These are phyloP conservation scores for Kluyveromyces lactis DNA, from an alignment of 805 yeast genomes.

Conservation along the genomic window DNA sequence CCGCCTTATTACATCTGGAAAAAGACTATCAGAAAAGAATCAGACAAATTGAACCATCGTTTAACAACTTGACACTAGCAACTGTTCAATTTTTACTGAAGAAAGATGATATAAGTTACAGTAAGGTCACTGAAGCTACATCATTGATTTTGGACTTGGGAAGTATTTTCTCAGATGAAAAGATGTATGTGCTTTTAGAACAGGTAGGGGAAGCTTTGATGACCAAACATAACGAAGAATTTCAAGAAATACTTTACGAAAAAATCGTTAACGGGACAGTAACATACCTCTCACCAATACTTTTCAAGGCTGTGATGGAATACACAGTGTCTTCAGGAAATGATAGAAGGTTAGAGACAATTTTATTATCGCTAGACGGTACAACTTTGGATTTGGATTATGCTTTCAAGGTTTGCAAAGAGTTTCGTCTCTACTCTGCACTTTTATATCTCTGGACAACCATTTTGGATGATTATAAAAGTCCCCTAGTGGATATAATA, in stretches of 20 bases:
- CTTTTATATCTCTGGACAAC: constrained; percentile 64
- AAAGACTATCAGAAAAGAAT: constrained; percentile 10
- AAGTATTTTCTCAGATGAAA: background rate
- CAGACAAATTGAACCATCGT: constrained; percentile 22
- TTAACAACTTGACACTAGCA: constrained; percentile 23
- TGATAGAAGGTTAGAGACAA: constrained; percentile 50
- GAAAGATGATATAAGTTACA: constrained; percentile 7
- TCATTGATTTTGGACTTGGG: constrained; percentile 6
- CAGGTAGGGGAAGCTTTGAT: constrained; percentile 10
- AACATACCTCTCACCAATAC: constrained; percentile 46
- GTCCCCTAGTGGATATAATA: constrained; percentile 62
- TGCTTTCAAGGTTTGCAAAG: constrained; percentile 53
- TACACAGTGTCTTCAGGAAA: constrained; percentile 34
- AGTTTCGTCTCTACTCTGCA: constrained; percentile 51
- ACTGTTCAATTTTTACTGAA: constrained; percentile 20
- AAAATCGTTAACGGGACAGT: constrained; percentile 43
- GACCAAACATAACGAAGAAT: constrained; percentile 27
- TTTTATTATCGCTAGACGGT: constrained; percentile 63
- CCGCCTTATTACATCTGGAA: constrained; percentile 12
- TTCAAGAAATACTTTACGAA: constrained; percentile 45
- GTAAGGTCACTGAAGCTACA: constrained; percentile 13
- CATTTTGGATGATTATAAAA: constrained; percentile 57
- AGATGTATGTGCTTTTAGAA: constrained; percentile 9
- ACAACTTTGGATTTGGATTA: constrained; percentile 68
- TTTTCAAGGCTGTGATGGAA: constrained; percentile 55